A percentile compares a stretch with the other conserved stretches of the same genome.
phyloP scores from a whole-genome alignment of 768 basidiomycete species.

The Dentipellis fragilis region DNA sequence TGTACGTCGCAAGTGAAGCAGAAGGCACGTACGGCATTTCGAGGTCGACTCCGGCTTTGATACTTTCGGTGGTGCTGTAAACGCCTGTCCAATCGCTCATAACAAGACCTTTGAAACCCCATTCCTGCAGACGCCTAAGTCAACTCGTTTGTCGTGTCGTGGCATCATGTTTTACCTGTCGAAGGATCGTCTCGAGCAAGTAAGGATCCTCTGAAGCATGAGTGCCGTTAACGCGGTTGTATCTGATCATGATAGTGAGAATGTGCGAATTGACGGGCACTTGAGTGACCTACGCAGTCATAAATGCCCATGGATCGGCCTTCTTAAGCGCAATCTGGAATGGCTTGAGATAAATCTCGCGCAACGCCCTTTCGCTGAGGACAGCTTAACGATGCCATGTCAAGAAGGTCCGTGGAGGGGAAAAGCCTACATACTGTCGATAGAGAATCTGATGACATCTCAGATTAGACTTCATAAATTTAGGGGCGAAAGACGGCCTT shows the following conservation, averaged over 20 bases:
- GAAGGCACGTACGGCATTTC: conserved; percentile 41
- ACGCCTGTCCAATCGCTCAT: conserved; percentile 54
- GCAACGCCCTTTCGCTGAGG: conserved; percentile 45
- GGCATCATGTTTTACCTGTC: conserved; percentile 24
- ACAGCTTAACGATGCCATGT: conserved; percentile 23
- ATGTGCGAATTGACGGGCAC: neutral
- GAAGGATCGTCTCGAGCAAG: conserved; percentile 42
- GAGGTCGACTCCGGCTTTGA: conserved; percentile 55
- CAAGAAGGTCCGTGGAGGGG: too few relatives aligned
- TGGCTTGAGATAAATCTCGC: conserved; percentile 58
- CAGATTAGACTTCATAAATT: neutral
- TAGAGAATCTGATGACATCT: conserved; percentile 24
- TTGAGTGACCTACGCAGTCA: conserved; percentile 37
- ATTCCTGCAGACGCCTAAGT: conserved; percentile 31
- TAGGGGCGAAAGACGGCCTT: conserved; percentile 13
- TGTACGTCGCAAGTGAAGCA: neutral
- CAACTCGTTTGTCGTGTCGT: neutral
- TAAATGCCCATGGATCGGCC: conserved; percentile 46
- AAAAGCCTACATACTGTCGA: conserved; percentile 25
- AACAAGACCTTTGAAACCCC: conserved; percentile 49
- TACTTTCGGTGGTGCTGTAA: conserved; percentile 36
- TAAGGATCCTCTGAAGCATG: conserved; percentile 47
- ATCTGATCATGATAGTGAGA: conserved; percentile 22
- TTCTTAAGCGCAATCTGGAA: conserved; percentile 50
- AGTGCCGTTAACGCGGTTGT: conserved; percentile 50